Evolutionary conservation across 352 stramenopile genomes (phyloP).

Genomic region (Globisporangium nagaii): DNA sequence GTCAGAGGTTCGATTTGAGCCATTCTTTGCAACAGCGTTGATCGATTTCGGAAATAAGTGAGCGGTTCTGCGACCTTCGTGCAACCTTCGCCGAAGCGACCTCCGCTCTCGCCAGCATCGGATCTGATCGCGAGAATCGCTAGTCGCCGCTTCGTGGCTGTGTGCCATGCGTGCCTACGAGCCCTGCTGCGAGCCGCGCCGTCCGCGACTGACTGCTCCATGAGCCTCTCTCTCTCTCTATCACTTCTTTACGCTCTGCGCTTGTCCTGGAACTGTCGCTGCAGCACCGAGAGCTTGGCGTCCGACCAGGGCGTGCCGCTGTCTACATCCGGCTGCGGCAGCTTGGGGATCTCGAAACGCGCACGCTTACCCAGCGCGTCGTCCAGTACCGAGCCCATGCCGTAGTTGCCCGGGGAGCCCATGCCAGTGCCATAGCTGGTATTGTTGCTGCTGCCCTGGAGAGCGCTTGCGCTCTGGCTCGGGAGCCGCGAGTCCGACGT

Average conservation of each 20-base stretch:
- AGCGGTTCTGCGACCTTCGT: background rate
- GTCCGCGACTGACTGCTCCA: too few species aligned
- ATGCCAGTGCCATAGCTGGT: conserved; percentile 11
- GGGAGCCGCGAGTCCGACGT: conserved; percentile 48
- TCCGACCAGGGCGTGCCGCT: conserved; percentile 67
- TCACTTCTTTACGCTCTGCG: conserved; percentile 8
- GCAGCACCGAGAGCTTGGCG: conserved; percentile 50
- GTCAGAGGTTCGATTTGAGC: background rate
- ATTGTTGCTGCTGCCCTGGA: conserved; percentile 13
- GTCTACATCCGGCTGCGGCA: conserved; percentile 59
- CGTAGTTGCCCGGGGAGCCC: conserved; percentile 7
- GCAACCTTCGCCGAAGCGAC: background rate
- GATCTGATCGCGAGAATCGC: too few species aligned
- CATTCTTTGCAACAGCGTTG: background rate
- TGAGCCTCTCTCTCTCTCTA: background rate
- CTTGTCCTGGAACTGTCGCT: conserved; percentile 37
- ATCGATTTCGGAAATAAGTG: conserved; percentile 1
- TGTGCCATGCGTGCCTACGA: too few species aligned
- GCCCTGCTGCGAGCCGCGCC: too few species aligned
- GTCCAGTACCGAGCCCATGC: conserved; percentile 16
- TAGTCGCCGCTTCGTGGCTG: too few species aligned
- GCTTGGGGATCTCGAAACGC: conserved; percentile 71
- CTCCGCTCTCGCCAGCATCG: background rate
- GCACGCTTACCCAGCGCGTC: conserved; percentile 20
- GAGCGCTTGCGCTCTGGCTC: conserved; percentile 2